Conservation (phyloP, 345 rosid species). For the Dipteronia sinensis region DNA sequence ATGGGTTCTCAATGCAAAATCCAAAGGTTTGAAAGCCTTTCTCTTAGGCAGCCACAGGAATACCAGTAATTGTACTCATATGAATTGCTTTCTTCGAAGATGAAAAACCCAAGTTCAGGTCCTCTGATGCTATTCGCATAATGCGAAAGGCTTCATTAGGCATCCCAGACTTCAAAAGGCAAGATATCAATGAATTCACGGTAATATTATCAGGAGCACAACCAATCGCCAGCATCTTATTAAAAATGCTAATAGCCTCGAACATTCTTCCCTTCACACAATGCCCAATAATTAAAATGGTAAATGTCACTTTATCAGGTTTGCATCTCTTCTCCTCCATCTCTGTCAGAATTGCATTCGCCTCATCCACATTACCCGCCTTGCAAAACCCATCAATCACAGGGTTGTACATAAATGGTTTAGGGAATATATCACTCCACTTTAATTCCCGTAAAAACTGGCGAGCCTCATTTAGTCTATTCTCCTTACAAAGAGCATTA, state of each 20-base stretch:
- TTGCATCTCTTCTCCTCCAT: constrained; percentile 74
- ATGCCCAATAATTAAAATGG: constrained; percentile 90
- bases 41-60: constrained; percentile 62
- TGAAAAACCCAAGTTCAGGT: constrained; percentile 36
- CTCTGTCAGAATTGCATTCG: constrained; percentile 61
- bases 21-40: neutral
- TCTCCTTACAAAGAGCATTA: constrained; percentile 74
- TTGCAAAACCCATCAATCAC: constrained; percentile 93
- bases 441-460: constrained; percentile 61
- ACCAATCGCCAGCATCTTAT: constrained; percentile 73
- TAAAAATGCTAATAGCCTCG: constrained; percentile 74
- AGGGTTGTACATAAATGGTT: constrained; percentile 86
- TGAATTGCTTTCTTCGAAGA: constrained; percentile 37
- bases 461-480: constrained; percentile 73
- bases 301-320: constrained; percentile 90
- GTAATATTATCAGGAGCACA: constrained; percentile 76
- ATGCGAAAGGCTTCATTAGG: constrained; percentile 69
- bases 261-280: constrained; percentile 90
- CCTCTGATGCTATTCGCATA: constrained; percentile 41
- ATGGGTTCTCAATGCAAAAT: constrained; percentile 16
- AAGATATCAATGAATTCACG: constrained; percentile 62
- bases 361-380: constrained; percentile 88
- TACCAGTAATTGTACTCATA: constrained; percentile 34
- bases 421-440: constrained; percentile 42
- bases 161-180: constrained; percentile 92